Percentiles rank a stretch among this genome's conserved stretches.
phyloP scores from a whole-genome alignment of 2,329 filamentous ascomycete species.

The Trichoderma gracile region DNA sequence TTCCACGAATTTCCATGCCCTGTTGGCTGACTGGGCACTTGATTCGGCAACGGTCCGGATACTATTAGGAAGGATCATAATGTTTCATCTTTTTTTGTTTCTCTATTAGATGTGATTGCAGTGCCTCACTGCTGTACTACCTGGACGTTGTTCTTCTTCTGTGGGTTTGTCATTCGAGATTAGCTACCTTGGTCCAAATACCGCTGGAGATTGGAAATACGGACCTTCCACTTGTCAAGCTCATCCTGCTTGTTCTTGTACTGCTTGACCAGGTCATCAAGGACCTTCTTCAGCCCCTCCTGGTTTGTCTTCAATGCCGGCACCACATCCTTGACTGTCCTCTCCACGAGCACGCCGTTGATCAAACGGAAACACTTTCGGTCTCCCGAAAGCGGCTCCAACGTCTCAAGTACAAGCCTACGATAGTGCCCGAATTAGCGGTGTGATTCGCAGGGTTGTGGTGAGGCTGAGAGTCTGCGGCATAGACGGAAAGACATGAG shows the following conservation, averaged over 20 bases:
- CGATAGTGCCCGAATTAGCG: slow-evolving; percentile 30
- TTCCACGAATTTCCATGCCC: not conserved
- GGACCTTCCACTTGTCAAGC: slow-evolving; percentile 97
- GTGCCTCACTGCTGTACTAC: slow-evolving; percentile 70
- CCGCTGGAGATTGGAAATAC: slow-evolving; percentile 32
- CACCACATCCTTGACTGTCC: slow-evolving; percentile 89
- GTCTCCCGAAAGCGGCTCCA: slow-evolving; percentile 77
- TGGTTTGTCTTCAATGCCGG: slow-evolving; percentile 91
- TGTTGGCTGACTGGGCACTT: not conserved
- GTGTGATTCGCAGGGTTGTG: slow-evolving; percentile 35
- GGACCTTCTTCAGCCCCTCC: slow-evolving; percentile 88
- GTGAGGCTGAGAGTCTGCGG: slow-evolving; percentile 36
- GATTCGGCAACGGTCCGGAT: no score
- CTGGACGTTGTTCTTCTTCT: slow-evolving; percentile 90
- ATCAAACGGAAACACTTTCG: slow-evolving; percentile 99
- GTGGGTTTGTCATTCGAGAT: slow-evolving; percentile 30
- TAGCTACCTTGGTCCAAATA: no score
- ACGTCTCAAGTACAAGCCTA: slow-evolving; percentile 91
- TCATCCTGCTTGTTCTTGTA: slow-evolving; percentile 95
- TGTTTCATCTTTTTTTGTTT: not conserved
- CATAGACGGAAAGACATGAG: not conserved
- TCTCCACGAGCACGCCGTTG: slow-evolving; percentile 92
- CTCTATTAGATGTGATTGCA: not conserved
- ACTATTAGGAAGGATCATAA: no score
- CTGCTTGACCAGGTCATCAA: slow-evolving; percentile 93